Conservation (phyloP, 331 rosid species). For the Telfairia occidentalis region DNA sequence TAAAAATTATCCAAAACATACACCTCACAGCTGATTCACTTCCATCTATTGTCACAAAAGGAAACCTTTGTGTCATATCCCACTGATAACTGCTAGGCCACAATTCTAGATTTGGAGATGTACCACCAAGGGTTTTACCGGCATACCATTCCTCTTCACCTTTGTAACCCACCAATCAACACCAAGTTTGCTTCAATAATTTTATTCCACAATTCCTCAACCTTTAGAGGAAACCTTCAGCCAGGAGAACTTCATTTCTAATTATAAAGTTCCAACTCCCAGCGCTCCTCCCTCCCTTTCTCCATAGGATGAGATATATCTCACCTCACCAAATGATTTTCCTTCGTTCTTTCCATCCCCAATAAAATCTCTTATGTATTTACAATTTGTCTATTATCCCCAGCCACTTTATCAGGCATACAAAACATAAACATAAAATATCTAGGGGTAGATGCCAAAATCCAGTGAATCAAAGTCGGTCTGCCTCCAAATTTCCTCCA, state of each 20-base stretch:
- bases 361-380: neutral
- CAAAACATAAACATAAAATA: neutral
- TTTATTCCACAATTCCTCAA: neutral
- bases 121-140: neutral
- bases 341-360: neutral
- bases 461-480: neutral
- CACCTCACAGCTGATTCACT: neutral
- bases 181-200: neutral
- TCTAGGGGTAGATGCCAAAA: neutral
- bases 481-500: too few species aligned
- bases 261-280: neutral
- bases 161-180: neutral
- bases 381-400: neutral
- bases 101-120: neutral
- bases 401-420: neutral
- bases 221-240: neutral
- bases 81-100: neutral
- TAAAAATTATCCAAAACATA: neutral
- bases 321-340: neutral
- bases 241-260: neutral
- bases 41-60: neutral
- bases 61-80: neutral
- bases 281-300: too few species aligned
- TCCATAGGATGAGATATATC: neutral
- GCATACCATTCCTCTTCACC: neutral